These are phyloP conservation scores for Fusarium tricinctum DNA, from an alignment of 2,329 filamentous ascomycete genomes.

Conservation along the genomic window DNA sequence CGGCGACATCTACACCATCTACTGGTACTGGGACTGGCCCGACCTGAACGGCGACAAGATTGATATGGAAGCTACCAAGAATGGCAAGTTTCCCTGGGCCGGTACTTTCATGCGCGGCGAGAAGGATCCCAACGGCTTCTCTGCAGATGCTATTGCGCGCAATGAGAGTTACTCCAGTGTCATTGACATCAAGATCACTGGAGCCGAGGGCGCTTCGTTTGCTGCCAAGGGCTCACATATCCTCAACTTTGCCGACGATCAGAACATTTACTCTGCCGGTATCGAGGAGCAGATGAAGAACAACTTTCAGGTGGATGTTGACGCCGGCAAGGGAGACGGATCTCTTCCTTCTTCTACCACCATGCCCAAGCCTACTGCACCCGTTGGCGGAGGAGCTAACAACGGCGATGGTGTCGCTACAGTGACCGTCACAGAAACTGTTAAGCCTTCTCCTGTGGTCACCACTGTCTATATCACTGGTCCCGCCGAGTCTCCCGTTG, in stretches of 20 bases:
- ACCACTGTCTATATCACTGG: constrained; percentile 56
- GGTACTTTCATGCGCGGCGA: constrained; percentile 58
- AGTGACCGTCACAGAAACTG: constrained; percentile 56
- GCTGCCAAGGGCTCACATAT: constrained; percentile 42
- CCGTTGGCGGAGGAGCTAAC: constrained; percentile 31
- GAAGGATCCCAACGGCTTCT: constrained; percentile 56
- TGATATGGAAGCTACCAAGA: constrained; percentile 56
- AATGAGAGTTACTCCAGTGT: constrained; percentile 61
- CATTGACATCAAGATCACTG: constrained; percentile 58
- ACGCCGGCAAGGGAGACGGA: constrained; percentile 42
- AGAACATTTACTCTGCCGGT: constrained; percentile 60
- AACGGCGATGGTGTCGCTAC: constrained; percentile 42
- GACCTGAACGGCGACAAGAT: constrained; percentile 64
- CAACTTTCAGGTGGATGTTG: constrained; percentile 61
- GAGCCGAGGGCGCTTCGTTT: constrained; percentile 43
- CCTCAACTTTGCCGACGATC: constrained; percentile 53
- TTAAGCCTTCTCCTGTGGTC: constrained; percentile 57
- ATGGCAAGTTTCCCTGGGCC: constrained; percentile 60
- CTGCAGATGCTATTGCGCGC: constrained; percentile 52
- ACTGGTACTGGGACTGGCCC: constrained; percentile 98
- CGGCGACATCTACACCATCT: constrained; percentile 80
- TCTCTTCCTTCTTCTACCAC: constrained; percentile 38
- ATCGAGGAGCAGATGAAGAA: constrained; percentile 62
- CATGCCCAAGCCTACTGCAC: constrained; percentile 26
- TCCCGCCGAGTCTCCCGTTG: constrained; percentile 45